Evolutionary conservation across 176 grass and related monocot species (phyloP).

Genomic region (Otatea glauca): DNA sequence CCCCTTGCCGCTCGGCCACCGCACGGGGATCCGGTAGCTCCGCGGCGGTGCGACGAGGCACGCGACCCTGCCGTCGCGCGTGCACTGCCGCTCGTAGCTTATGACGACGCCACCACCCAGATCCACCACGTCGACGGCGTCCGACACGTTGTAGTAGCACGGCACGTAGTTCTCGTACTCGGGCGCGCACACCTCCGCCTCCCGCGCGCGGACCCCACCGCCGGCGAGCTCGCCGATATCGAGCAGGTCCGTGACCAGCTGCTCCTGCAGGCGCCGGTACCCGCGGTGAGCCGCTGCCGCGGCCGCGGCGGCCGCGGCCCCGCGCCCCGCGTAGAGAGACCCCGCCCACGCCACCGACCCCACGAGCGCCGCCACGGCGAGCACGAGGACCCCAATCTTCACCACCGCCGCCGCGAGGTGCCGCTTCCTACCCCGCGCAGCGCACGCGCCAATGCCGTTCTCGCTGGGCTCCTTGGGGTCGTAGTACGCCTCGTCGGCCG

Average conservation of each 20-base stretch:
- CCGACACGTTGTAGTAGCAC: conserved; percentile 93
- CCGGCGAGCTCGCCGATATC: conserved; percentile 79
- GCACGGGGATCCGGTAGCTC: conserved; percentile 81
- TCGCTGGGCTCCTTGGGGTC: conserved; percentile 65
- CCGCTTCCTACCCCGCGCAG: conserved; percentile 45
- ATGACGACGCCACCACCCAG: conserved; percentile 52
- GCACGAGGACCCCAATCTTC: conserved; percentile 62
- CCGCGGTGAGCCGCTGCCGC: conserved; percentile 49
- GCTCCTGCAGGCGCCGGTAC: conserved; percentile 85
- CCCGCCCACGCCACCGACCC: conserved; percentile 75
- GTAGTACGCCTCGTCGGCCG: conserved; percentile 47
- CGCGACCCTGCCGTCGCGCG: conserved; percentile 44
- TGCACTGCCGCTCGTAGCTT: conserved; percentile 76
- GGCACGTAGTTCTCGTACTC: conserved; percentile 84
- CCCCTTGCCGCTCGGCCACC: conserved; percentile 92
- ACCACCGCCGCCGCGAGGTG: conserved; percentile 49
- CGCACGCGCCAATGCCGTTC: conserved; percentile 55
- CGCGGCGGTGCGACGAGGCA: conserved; percentile 81
- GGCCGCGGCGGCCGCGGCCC: conserved; percentile 30
- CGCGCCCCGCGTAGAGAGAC: conserved; percentile 61
- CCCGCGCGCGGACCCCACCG: conserved; percentile 68
- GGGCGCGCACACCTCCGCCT: conserved; percentile 65
- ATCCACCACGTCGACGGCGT: conserved; percentile 78
- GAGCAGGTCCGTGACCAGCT: conserved; percentile 80
- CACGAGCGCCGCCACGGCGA: conserved; percentile 52